Percentiles rank a stretch among this genome's conserved stretches.
These are phyloP conservation scores for Haematococcus sp. DNA, from an alignment of 139 green algal species.

Conservation along the genomic window DNA sequence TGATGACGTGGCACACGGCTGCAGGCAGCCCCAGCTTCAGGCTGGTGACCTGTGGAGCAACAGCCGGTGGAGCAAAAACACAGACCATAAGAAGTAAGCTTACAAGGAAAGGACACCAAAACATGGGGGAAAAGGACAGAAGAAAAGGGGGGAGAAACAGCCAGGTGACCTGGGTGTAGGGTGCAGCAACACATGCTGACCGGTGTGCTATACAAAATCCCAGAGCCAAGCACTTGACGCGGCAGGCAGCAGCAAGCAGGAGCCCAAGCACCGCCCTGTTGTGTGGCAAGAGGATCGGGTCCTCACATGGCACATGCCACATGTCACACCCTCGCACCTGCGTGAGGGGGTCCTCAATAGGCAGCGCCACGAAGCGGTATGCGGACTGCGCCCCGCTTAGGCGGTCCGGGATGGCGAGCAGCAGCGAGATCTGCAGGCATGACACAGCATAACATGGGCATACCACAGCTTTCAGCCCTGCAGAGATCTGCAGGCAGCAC, in stretches of 20 bases:
- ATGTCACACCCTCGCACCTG: not conserved
- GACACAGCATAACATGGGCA: no score
- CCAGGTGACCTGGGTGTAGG: no score
- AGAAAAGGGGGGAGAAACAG: no score
- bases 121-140: no score
- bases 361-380: slow-evolving; percentile 23
- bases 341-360: slow-evolving; percentile 18
- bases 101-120: no score
- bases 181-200: no score
- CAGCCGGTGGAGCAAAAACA: not conserved
- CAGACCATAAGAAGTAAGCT: not conserved
- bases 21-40: slow-evolving; percentile 63
- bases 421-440: slow-evolving; percentile 16
- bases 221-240: no score
- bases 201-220: no score
- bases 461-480: not conserved
- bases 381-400: not conserved
- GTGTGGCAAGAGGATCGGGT: not conserved
- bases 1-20: slow-evolving; percentile 51
- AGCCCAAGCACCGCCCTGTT: no score
- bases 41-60: slow-evolving; percentile 18
- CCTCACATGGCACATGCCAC: not conserved
- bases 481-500: no score
- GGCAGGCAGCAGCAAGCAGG: no score
- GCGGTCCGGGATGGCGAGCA: slow-evolving; percentile 24